phyloP scores from a whole-genome alignment of 2,329 filamentous ascomycete species.

The Leptoxyphium fumago region DNA sequence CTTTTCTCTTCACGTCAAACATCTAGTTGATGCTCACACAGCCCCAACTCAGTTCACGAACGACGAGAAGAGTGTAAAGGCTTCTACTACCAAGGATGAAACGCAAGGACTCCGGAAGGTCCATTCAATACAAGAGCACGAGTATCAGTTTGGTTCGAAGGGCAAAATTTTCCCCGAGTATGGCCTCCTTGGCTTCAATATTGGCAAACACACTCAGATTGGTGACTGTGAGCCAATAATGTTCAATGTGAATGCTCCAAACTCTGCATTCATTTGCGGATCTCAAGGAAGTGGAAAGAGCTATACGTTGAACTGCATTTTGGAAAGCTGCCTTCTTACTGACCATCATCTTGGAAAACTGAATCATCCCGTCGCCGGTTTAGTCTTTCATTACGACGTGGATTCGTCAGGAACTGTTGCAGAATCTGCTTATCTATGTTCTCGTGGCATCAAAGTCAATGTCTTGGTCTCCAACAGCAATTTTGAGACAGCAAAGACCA shows the following conservation, averaged over 20 bases:
- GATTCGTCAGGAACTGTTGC: slow-evolving; percentile 37
- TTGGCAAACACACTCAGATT: slow-evolving; percentile 5
- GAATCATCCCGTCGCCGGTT: slow-evolving; percentile 38
- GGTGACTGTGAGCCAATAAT: slow-evolving; percentile 22
- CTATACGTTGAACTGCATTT: slow-evolving; percentile 43
- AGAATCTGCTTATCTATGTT: slow-evolving; percentile 42
- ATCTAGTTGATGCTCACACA: too few species aligned
- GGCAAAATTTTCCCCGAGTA: too few species aligned
- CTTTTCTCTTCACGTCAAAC: too few species aligned
- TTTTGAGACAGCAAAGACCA: slow-evolving; percentile 23
- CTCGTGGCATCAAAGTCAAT: slow-evolving; percentile 31
- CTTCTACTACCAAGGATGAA: too few species aligned
- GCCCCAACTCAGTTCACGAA: too few species aligned
- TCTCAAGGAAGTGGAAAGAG: slow-evolving; percentile 49
- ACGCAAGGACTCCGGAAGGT: too few species aligned
- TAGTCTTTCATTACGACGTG: slow-evolving; percentile 42
- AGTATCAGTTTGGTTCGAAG: too few species aligned
- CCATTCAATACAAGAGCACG: too few species aligned
- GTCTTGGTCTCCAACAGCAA: slow-evolving; percentile 40
- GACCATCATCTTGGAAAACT: slow-evolving; percentile 29
- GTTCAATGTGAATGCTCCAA: slow-evolving; percentile 41
- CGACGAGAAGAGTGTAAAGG: too few species aligned
- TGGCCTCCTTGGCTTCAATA: slow-evolving; percentile 12
- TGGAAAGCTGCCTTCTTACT: slow-evolving; percentile 43
- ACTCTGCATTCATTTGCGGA: slow-evolving; percentile 48